Evolutionary conservation across 2,329 filamentous ascomycete genomes (phyloP).

Genomic region (Aspergillus sp.): DNA sequence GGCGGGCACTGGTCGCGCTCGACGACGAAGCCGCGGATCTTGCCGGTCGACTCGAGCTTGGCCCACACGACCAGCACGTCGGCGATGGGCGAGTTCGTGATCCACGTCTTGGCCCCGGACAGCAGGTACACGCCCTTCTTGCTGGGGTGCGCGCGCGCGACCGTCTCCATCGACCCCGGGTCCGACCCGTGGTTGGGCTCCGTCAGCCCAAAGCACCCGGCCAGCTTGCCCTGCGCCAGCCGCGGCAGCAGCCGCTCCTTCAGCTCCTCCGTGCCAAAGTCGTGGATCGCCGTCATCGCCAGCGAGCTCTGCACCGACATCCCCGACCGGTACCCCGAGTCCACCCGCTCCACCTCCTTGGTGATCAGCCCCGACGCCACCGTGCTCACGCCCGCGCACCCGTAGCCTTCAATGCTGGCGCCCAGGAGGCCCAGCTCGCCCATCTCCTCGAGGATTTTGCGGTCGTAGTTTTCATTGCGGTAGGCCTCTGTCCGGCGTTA

Average conservation of each 20-base stretch:
- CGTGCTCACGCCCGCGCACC: slow-evolving; percentile 81
- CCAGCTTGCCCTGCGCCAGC: slow-evolving; percentile 77
- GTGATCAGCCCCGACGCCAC: slow-evolving; percentile 90
- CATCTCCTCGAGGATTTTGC: slow-evolving; percentile 85
- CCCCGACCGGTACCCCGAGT: slow-evolving; percentile 86
- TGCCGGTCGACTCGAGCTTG: slow-evolving; percentile 84
- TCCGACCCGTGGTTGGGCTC: slow-evolving; percentile 93
- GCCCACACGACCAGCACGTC: slow-evolving; percentile 89
- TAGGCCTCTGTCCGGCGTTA: slow-evolving; percentile 65
- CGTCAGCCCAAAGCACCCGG: slow-evolving; percentile 86
- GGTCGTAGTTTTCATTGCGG: slow-evolving; percentile 82
- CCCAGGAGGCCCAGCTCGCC: slow-evolving; percentile 86
- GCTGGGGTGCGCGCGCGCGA: slow-evolving; percentile 77
- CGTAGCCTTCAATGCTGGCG: slow-evolving; percentile 82
- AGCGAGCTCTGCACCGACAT: slow-evolving; percentile 93
- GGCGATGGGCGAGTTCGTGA: slow-evolving; percentile 88
- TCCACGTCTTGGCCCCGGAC: slow-evolving; percentile 88
- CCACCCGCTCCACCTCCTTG: slow-evolving; percentile 83
- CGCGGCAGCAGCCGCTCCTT: slow-evolving; percentile 79
- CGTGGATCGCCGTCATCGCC: slow-evolving; percentile 89
- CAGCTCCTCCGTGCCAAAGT: slow-evolving; percentile 81
- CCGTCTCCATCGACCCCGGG: slow-evolving; percentile 85
- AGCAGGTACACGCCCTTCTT: slow-evolving; percentile 80
- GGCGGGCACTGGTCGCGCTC: slow-evolving; percentile 81
- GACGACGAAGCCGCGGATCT: slow-evolving; percentile 89